phyloP scores from a whole-genome alignment of 1,139 yeast species.

The Hyphopichia khmerensis region DNA sequence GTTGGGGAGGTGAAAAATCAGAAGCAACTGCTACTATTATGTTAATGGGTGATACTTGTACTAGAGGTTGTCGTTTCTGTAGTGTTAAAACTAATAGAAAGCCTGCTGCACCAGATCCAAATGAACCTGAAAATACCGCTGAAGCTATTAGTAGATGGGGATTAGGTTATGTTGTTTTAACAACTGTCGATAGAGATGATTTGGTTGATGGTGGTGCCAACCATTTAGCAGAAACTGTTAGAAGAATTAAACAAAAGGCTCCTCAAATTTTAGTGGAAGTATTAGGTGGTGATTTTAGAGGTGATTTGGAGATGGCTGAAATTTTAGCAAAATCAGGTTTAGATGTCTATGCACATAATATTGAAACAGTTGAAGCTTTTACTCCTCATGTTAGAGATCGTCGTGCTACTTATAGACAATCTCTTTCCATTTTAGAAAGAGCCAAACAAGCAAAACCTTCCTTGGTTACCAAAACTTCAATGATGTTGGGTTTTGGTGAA shows the following conservation, averaged over 20 bases:
- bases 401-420: constrained; percentile 92
- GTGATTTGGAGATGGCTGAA: constrained; percentile 78
- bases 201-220: constrained; percentile 88
- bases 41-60: constrained; percentile 98
- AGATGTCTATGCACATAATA: constrained; percentile 95
- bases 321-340: constrained; percentile 82
- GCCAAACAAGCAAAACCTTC: constrained; percentile 79
- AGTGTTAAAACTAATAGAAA: constrained; percentile 89
- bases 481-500: constrained; percentile 98
- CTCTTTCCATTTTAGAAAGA: constrained; percentile 68
- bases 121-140: constrained; percentile 97
- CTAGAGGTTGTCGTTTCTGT: constrained; percentile 97
- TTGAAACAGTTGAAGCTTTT: constrained; percentile 93
- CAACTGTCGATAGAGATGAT: constrained; percentile 98
- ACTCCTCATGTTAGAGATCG: constrained; percentile 97
- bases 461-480: constrained; percentile 85
- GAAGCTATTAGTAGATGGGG: constrained; percentile 99
- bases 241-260: constrained; percentile 79
- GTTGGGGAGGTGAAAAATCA: constrained; percentile 97
- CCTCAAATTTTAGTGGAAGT: constrained; percentile 93
- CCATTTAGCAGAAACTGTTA: constrained; percentile 88
- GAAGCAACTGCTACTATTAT: constrained; percentile 99
- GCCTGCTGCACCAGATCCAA: constrained; percentile 90
- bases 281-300: constrained; percentile 92
- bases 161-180: constrained; percentile 92